These are phyloP conservation scores for Dentipellis fragilis DNA, from an alignment of 768 basidiomycete species.

Conservation along the genomic window DNA sequence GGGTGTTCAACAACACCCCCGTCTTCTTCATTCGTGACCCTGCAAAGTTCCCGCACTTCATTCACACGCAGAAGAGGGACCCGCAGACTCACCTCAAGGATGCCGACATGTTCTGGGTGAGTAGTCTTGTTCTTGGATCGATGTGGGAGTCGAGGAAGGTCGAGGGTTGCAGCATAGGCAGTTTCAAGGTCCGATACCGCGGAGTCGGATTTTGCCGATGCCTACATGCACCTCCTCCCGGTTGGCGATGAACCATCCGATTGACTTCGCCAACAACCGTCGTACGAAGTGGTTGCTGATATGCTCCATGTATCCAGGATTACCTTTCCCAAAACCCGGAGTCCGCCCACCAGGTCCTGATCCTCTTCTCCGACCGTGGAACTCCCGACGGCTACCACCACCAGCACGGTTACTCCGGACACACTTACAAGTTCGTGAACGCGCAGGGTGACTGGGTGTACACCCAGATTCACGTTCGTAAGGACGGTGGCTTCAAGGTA, in stretches of 20 bases:
- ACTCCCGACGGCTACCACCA: constrained; percentile 85
- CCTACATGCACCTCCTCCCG: neutral
- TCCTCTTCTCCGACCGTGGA: constrained; percentile 90
- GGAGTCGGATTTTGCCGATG: neutral
- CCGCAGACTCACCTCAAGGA: constrained; percentile 91
- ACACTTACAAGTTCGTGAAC: constrained; percentile 86
- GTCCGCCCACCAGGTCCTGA: constrained; percentile 82
- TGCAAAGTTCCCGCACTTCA: constrained; percentile 87
- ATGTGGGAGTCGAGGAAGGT: neutral
- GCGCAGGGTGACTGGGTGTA: constrained; percentile 78
- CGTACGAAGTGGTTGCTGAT: neutral
- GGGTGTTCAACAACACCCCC: constrained; percentile 90
- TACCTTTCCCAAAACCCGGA: constrained; percentile 84
- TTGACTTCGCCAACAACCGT: neutral
- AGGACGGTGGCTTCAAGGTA: constrained; percentile 66
- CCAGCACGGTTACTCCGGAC: constrained; percentile 89
- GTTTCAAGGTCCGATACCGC: neutral
- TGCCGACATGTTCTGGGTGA: constrained; percentile 75
- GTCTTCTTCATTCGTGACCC: constrained; percentile 86
- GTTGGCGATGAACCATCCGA: too few relatives aligned
- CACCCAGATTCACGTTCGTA: constrained; percentile 74
- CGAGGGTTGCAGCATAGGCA: neutral
- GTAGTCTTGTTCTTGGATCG: constrained; percentile 9
- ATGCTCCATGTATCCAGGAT: constrained; percentile 41
- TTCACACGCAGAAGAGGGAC: constrained; percentile 88